Evolutionary conservation across 129 eudicot genomes (phyloP).

Genomic region (Saussurea involucrata): DNA sequence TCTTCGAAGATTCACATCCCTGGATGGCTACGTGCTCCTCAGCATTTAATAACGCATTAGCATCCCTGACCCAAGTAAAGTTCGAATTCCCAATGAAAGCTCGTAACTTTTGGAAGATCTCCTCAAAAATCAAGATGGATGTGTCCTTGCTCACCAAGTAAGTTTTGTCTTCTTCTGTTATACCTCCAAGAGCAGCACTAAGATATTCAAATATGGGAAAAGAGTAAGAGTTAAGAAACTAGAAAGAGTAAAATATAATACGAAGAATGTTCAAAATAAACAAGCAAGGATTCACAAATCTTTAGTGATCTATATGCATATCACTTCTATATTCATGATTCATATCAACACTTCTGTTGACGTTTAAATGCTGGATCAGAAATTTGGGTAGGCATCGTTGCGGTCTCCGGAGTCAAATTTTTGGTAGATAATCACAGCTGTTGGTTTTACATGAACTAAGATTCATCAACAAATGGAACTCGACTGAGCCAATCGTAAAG

Average conservation of each 20-base stretch:
- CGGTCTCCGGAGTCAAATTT: too few relatives aligned
- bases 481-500: neutral
- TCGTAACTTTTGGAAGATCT: conserved; percentile 41
- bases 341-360: neutral
- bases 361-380: neutral
- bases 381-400: neutral
- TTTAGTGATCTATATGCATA: neutral
- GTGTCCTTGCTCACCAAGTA: conserved; percentile 54
- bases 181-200: conserved; percentile 89
- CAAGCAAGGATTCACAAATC: neutral
- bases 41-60: conserved; percentile 31
- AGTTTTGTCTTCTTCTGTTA: conserved; percentile 41
- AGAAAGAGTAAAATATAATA: neutral
- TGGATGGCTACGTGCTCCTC: conserved; percentile 14
- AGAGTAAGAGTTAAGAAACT: neutral
- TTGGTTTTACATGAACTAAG: too few relatives aligned
- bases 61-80: conserved; percentile 52
- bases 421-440: too few relatives aligned
- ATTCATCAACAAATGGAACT: neutral
- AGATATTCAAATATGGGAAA: conserved; percentile 13
- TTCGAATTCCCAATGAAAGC: conserved; percentile 51
- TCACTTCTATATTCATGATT: neutral
- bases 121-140: conserved; percentile 48
- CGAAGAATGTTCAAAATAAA: neutral
- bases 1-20: conserved; percentile 25